Conservation (phyloP, 176 grass and related monocot genomes). For the Tillandsia fasciculata region DNA sequence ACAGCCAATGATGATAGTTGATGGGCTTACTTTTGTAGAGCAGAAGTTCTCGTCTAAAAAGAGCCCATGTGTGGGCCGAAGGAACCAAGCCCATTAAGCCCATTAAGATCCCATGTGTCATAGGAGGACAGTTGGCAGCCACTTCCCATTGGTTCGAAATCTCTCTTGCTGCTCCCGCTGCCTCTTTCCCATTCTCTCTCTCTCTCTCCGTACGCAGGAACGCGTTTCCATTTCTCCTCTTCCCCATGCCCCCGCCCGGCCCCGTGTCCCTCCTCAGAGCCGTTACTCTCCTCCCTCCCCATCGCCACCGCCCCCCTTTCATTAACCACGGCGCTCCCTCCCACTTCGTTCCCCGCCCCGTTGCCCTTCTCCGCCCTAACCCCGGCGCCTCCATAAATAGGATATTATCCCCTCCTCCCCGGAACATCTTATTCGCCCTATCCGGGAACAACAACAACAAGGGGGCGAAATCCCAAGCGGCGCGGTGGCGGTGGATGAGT, state of each 20-base stretch:
- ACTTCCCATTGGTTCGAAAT: too few relatives aligned
- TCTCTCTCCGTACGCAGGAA: too few relatives aligned
- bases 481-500: slow-evolving; percentile 4
- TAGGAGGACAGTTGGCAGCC: too few relatives aligned
- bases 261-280: slow-evolving; percentile 21
- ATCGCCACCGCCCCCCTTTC: neutral
- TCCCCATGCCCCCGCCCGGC: slow-evolving; percentile 13
- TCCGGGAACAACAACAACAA: neutral
- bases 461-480: neutral
- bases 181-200: too few relatives aligned
- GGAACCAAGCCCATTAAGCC: too few relatives aligned
- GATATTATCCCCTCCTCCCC: slow-evolving; percentile 27
- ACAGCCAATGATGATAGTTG: too few relatives aligned
- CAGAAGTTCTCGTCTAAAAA: too few relatives aligned
- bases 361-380: slow-evolving; percentile 17
- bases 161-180: too few relatives aligned
- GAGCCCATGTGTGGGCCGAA: too few relatives aligned
- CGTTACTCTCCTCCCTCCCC: slow-evolving; percentile 1
- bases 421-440: slow-evolving; percentile 1
- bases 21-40: too few relatives aligned
- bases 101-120: too few relatives aligned
- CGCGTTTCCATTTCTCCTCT: too few relatives aligned
- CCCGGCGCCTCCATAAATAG: slow-evolving; percentile 33
- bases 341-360: neutral
- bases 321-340: neutral